These are phyloP conservation scores for Centella asiatica DNA, from an alignment of 129 eudicot species.

Conservation along the genomic window DNA sequence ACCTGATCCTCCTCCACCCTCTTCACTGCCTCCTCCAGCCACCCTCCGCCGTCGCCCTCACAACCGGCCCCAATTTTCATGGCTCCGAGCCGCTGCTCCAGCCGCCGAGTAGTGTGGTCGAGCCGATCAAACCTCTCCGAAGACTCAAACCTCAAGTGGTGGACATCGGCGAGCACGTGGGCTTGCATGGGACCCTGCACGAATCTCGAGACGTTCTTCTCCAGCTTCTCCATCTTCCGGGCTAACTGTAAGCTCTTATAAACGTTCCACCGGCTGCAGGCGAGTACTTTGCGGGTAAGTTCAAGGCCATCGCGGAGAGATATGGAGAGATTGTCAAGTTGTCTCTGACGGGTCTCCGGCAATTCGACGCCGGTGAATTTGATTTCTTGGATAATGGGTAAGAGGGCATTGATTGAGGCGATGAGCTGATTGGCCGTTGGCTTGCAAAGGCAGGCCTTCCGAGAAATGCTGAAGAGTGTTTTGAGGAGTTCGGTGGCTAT, in stretches of 20 bases:
- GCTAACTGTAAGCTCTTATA: slow-evolving; percentile 53
- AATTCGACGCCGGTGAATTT: slow-evolving; percentile 73
- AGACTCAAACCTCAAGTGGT: slow-evolving; percentile 57
- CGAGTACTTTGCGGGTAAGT: slow-evolving; percentile 50
- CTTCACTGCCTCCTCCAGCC: slow-evolving; percentile 46
- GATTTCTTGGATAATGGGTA: slow-evolving; percentile 79
- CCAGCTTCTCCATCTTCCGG: slow-evolving; percentile 74
- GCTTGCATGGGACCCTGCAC: slow-evolving; percentile 58
- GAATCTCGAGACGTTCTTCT: slow-evolving; percentile 52
- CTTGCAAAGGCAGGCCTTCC: slow-evolving; percentile 54
- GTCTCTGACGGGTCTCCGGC: slow-evolving; percentile 56
- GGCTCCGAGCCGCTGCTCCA: slow-evolving; percentile 55
- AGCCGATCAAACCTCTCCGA: slow-evolving; percentile 62
- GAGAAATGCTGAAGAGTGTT: slow-evolving; percentile 39
- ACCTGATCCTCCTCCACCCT: slow-evolving; percentile 47
- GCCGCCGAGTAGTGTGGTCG: slow-evolving; percentile 35
- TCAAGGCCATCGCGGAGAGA: slow-evolving; percentile 50
- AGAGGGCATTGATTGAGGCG: slow-evolving; percentile 40
- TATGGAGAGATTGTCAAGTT: slow-evolving; percentile 57
- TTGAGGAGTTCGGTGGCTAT: slow-evolving; percentile 82
- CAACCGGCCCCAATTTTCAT: slow-evolving; percentile 46
- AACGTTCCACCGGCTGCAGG: slow-evolving; percentile 76
- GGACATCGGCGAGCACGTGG: slow-evolving; percentile 89
- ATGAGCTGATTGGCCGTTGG: slow-evolving; percentile 59
- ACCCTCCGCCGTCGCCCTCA: slow-evolving; percentile 26